Evolutionary conservation across 2,329 filamentous ascomycete genomes (phyloP).

Genomic region (Colletotrichum sp.): DNA sequence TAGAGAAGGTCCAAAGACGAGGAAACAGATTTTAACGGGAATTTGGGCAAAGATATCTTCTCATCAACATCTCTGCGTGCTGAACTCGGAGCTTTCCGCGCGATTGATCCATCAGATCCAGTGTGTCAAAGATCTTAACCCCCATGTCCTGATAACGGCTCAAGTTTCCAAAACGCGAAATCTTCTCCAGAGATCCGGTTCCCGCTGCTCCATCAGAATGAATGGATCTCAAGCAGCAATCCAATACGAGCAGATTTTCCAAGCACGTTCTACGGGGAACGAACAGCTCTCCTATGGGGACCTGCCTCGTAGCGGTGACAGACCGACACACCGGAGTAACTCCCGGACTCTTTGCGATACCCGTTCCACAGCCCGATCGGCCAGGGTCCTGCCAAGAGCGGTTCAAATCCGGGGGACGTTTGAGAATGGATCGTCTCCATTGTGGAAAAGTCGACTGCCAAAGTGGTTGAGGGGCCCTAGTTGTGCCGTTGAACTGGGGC

Average conservation of each 20-base stretch:
- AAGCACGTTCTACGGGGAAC: neutral
- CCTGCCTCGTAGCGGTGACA: neutral
- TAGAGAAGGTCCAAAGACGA: neutral
- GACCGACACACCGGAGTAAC: neutral
- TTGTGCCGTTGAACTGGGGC: neutral
- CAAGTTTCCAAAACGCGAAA: neutral
- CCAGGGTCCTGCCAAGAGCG: neutral
- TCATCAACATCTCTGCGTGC: neutral
- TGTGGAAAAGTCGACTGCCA: neutral
- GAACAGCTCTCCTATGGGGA: neutral
- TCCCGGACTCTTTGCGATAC: neutral
- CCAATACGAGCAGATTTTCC: neutral
- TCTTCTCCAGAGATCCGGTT: neutral
- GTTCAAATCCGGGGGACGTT: conserved; percentile 1
- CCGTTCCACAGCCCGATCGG: neutral
- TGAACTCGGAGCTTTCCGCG: neutral
- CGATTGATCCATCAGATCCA: neutral
- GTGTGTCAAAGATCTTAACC: neutral
- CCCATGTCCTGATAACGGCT: neutral
- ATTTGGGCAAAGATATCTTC: neutral
- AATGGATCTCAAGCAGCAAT: neutral
- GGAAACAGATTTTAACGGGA: neutral
- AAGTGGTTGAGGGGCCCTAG: neutral
- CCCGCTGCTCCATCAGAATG: neutral
- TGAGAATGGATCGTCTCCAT: neutral